These are phyloP conservation scores for Raddia distichophylla DNA, from an alignment of 176 grass and related monocot species.

Conservation along the genomic window DNA sequence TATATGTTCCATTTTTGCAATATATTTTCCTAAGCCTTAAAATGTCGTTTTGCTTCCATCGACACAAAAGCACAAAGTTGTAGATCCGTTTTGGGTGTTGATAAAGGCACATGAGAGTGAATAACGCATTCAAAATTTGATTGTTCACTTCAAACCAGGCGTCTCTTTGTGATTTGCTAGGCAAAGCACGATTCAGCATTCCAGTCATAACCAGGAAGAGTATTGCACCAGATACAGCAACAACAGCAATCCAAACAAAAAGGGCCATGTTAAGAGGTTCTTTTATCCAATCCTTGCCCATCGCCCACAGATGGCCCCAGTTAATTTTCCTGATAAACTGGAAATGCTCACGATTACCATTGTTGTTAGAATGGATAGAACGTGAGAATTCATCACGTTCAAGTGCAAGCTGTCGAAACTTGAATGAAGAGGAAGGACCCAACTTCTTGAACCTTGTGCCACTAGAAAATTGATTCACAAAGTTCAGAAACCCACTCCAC, in stretches of 20 bases:
- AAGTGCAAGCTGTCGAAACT: conserved; percentile 70
- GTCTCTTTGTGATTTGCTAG: conserved; percentile 65
- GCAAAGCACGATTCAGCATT: conserved; percentile 75
- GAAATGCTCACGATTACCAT: conserved; percentile 46
- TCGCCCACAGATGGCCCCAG: conserved; percentile 60
- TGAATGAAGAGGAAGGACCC: conserved; percentile 66
- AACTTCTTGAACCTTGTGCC: conserved; percentile 60
- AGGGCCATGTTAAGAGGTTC: conserved; percentile 83
- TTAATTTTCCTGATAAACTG: conserved; percentile 71
- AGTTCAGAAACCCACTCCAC: conserved; percentile 46
- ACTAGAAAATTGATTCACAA: conserved; percentile 42
- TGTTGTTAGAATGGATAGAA: conserved; percentile 64
- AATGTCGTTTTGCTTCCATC: conserved; percentile 72
- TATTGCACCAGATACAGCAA: conserved; percentile 78
- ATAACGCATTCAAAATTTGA: conserved; percentile 90
- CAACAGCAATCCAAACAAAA: conserved; percentile 75
- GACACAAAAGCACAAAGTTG: conserved; percentile 70
- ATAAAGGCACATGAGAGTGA: conserved; percentile 96
- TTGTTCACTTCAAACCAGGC: conserved; percentile 97
- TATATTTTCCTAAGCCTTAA: conserved; percentile 74
- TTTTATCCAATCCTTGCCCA: conserved; percentile 72
- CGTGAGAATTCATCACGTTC: conserved; percentile 80
- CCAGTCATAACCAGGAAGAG: conserved; percentile 86
- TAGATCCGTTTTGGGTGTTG: conserved; percentile 77
- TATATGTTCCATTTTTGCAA: conserved; percentile 87